A percentile compares a stretch with the other conserved stretches of the same genome.
Evolutionary conservation across 805 yeast species (phyloP).

Genomic region (Ogataea degrootiae): DNA sequence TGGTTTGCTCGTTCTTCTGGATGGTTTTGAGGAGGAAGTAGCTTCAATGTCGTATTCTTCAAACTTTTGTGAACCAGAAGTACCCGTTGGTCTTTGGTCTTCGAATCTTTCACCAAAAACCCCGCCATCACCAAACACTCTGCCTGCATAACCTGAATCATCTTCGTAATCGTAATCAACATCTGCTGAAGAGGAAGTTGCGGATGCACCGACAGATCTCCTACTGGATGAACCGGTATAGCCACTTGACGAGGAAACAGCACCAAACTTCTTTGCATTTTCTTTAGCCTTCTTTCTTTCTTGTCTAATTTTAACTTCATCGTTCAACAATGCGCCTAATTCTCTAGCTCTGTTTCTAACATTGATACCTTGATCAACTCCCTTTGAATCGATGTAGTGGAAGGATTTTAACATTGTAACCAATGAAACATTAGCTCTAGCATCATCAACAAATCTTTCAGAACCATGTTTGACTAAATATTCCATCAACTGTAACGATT

Average conservation of each 20-base stretch:
- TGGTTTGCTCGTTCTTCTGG: conserved; percentile 29
- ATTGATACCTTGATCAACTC: conserved; percentile 93
- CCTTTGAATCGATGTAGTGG: conserved; percentile 91
- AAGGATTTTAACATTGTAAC: conserved; percentile 86
- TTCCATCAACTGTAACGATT: conserved; percentile 87
- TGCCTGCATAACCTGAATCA: conserved; percentile 35
- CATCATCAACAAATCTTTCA: conserved; percentile 93
- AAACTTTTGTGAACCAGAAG: conserved; percentile 35
- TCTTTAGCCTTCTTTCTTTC: conserved; percentile 91
- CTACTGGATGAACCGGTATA: conserved; percentile 50
- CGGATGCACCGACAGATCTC: conserved; percentile 31
- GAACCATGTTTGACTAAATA: conserved; percentile 88
- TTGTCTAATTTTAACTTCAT: conserved; percentile 67
- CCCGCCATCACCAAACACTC: conserved; percentile 70
- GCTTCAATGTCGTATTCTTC: conserved; percentile 59
- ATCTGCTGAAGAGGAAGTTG: conserved; percentile 15
- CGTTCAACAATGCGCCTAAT: conserved; percentile 64
- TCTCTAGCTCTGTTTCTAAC: conserved; percentile 88
- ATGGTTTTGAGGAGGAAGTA: conserved; percentile 17
- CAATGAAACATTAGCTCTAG: conserved; percentile 74
- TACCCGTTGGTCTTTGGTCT: conserved; percentile 44
- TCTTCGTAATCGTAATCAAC: conserved; percentile 44
- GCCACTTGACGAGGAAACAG: conserved; percentile 40
- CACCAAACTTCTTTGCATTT: conserved; percentile 77
- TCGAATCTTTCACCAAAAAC: conserved; percentile 64